Percentiles rank a stretch among this genome's conserved stretches.
Evolutionary conservation across 495 filamentous ascomycete genomes (phyloP).

Genomic region (Penicillium mononematosum): DNA sequence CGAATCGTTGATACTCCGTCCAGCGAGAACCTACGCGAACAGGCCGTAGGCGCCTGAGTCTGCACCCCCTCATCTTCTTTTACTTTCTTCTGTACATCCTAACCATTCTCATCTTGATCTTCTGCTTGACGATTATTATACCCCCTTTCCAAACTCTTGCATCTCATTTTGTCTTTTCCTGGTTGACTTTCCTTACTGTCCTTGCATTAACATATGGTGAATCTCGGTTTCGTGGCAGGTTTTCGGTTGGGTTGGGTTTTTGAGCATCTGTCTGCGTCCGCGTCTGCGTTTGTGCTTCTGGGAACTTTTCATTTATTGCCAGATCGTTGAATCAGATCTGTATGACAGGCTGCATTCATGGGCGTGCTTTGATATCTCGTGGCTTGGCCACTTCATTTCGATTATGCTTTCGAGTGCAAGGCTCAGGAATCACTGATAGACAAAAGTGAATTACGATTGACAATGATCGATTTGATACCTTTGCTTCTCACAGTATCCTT

Average conservation of each 20-base stretch:
- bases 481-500: neutral
- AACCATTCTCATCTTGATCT: slow-evolving; percentile 21
- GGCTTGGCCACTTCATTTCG: neutral
- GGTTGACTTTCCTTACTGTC: slow-evolving; percentile 12
- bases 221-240: slow-evolving; percentile 9
- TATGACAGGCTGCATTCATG: neutral
- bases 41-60: slow-evolving; percentile 33
- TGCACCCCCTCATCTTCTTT: neutral
- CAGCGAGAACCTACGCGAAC: slow-evolving; percentile 30
- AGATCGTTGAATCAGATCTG: neutral
- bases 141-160: slow-evolving; percentile 19
- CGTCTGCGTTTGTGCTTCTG: neutral
- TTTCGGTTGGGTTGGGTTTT: slow-evolving; percentile 12
- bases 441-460: slow-evolving; percentile 16
- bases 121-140: slow-evolving; percentile 32
- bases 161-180: slow-evolving; percentile 8
- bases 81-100: slow-evolving; percentile 24
- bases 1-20: slow-evolving; percentile 23
- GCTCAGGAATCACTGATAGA: slow-evolving; percentile 8
- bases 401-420: neutral
- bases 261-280: slow-evolving; percentile 3
- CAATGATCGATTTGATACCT: slow-evolving; percentile 3
- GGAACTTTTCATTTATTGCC: neutral
- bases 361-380: neutral
- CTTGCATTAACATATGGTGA: slow-evolving; percentile 15